A percentile compares a stretch with the other conserved stretches of the same genome.
Conservation (phyloP, 495 filamentous ascomycete genomes). For the Hypoxylon fragiforme region DNA sequence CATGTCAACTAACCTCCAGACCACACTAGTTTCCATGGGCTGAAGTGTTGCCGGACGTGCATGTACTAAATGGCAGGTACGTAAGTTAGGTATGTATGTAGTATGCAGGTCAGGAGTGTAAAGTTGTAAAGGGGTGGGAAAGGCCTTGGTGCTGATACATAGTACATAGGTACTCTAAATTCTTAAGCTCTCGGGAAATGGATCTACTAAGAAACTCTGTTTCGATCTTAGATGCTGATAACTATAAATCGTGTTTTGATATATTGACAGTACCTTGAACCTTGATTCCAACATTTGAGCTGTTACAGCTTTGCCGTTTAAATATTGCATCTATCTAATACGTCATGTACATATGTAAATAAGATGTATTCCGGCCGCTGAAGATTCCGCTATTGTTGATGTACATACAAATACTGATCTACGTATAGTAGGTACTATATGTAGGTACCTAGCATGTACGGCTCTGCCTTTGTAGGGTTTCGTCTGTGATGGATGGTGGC, state of each 20-base stretch:
- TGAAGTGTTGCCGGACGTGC: conserved; percentile 28
- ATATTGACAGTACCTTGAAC: too few relatives aligned
- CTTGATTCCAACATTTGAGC: too few relatives aligned
- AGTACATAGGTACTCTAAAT: background rate
- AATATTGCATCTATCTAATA: too few relatives aligned
- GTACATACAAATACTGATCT: too few relatives aligned
- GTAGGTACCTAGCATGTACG: background rate
- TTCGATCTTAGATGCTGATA: background rate
- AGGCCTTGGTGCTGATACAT: conserved; percentile 1
- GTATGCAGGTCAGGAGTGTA: conserved; percentile 12
- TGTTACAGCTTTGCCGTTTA: too few relatives aligned
- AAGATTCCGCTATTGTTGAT: too few relatives aligned
- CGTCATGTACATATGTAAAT: too few relatives aligned
- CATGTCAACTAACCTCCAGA: conserved; percentile 13
- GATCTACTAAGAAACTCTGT: background rate
- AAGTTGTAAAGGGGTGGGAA: conserved; percentile 12
- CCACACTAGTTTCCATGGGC: conserved; percentile 22
- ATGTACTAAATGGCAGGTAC: background rate
- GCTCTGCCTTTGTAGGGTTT: too few relatives aligned
- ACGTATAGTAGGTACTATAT: background rate
- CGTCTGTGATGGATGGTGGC: conserved; percentile 16
- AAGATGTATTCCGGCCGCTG: too few relatives aligned
- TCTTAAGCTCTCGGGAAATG: background rate
- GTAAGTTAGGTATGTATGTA: too few relatives aligned
- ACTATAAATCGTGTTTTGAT: too few relatives aligned